A percentile compares a stretch with the other conserved stretches of the same genome.
These are phyloP conservation scores for Limnanthes douglasii DNA, from an alignment of 345 rosid genomes.

Conservation along the genomic window DNA sequence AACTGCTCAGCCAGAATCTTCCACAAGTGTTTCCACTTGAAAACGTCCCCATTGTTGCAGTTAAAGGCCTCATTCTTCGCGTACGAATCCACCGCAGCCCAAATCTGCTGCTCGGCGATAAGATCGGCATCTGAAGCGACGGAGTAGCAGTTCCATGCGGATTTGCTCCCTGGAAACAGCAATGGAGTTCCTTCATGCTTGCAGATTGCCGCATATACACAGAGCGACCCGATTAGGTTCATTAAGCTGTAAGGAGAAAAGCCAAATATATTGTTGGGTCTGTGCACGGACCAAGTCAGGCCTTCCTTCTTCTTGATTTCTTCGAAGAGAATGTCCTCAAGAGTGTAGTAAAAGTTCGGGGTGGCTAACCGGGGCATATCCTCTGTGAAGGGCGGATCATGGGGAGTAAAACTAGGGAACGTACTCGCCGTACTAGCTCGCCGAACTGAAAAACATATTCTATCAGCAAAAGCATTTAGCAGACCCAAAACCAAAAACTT, in stretches of 20 bases:
- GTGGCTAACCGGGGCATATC: constrained; percentile 16
- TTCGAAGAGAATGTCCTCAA: constrained; percentile 22
- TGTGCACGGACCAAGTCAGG: constrained; percentile 28
- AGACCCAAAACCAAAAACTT: no score
- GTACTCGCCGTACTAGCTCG: no score
- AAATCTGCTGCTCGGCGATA: constrained; percentile 28
- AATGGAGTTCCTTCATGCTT: constrained; percentile 24
- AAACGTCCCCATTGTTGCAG: constrained; percentile 19
- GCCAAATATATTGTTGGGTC: constrained; percentile 25
- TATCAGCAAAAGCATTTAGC: no score
- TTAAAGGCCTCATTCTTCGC: constrained; percentile 24
- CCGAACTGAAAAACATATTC: no score
- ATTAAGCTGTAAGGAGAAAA: constrained; percentile 21
- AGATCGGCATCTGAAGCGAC: constrained; percentile 26
- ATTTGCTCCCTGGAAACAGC: constrained; percentile 16
- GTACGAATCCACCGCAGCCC: constrained; percentile 19
- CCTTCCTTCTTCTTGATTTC: constrained; percentile 14
- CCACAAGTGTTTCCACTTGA: constrained; percentile 31
- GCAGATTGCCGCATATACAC: constrained; percentile 27
- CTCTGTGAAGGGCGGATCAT: constrained; percentile 29
- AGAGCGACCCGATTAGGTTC: constrained; percentile 16
- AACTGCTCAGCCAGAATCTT: constrained; percentile 17
- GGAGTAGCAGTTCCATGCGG: constrained; percentile 19
- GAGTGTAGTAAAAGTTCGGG: constrained; percentile 17
- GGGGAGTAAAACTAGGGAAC: no score